phyloP scores from a whole-genome alignment of 2,329 filamentous ascomycete species.

The Orbilia brochopaga region DNA sequence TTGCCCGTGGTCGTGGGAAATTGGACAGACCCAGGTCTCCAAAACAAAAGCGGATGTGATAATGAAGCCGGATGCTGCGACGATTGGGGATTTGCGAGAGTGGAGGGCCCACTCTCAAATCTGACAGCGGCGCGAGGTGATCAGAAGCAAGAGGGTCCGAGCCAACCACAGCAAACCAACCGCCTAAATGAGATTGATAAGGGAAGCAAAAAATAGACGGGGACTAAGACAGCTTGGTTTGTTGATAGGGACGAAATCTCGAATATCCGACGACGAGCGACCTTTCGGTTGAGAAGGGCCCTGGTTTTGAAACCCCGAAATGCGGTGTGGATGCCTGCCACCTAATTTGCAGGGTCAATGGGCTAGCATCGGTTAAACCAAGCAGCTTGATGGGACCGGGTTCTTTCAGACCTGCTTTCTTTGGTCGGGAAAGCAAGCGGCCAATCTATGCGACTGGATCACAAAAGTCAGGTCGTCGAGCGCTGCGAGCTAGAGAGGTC shows the following conservation, averaged over 20 bases:
- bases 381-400: constrained; percentile 16
- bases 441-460: constrained; percentile 11
- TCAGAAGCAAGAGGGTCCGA: constrained; percentile 38
- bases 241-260: constrained; percentile 35
- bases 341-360: constrained; percentile 45
- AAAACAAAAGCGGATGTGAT: constrained; percentile 34
- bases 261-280: constrained; percentile 26
- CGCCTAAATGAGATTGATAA: constrained; percentile 34
- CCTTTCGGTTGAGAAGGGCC: constrained; percentile 34
- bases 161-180: constrained; percentile 41
- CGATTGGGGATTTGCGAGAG: constrained; percentile 16
- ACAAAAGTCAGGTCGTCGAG: constrained; percentile 29
- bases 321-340: constrained; percentile 50
- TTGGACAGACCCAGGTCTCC: constrained; percentile 43
- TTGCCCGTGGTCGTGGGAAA: constrained; percentile 48
- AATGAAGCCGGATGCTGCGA: constrained; percentile 36
- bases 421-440: constrained; percentile 23
- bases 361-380: constrained; percentile 16
- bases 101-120: constrained; percentile 46
- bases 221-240: constrained; percentile 31
- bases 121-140: constrained; percentile 50
- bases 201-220: constrained; percentile 27
- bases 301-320: constrained; percentile 42
- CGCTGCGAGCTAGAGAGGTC: constrained; percentile 10
- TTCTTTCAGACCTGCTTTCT: constrained; percentile 40